A percentile compares a stretch with the other conserved stretches of the same genome.
These are phyloP conservation scores for Trametes cinnabarina DNA, from an alignment of 768 basidiomycete species.

Conservation along the genomic window DNA sequence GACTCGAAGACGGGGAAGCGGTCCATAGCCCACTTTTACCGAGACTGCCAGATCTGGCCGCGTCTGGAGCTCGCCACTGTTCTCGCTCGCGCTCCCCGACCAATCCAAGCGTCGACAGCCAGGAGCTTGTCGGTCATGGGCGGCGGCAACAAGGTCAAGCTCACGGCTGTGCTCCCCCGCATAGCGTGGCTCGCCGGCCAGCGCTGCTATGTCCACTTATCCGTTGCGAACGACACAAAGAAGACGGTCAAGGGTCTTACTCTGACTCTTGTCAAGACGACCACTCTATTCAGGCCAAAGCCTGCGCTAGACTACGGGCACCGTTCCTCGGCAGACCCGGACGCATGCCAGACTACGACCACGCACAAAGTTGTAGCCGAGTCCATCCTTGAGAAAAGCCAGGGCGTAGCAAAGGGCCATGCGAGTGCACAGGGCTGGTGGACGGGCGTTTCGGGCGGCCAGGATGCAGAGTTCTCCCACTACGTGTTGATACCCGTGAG, in stretches of 20 bases:
- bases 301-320: constrained; percentile 33
- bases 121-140: constrained; percentile 63
- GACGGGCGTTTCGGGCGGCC: constrained; percentile 70
- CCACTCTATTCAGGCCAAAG: constrained; percentile 61
- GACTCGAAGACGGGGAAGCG: constrained; percentile 54
- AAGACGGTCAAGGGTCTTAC: constrained; percentile 64
- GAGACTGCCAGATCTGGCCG: constrained; percentile 78
- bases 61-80: constrained; percentile 59
- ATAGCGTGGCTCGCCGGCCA: constrained; percentile 83
- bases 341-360: constrained; percentile 63
- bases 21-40: constrained; percentile 89
- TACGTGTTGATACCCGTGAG: constrained; percentile 74
- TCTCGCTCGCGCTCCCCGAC: constrained; percentile 58
- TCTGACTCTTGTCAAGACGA: constrained; percentile 63
- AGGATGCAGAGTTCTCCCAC: constrained; percentile 62
- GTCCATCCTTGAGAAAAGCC: constrained; percentile 62
- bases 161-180: constrained; percentile 69
- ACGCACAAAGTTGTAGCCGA: constrained; percentile 64
- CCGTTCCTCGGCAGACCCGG: constrained; percentile 40
- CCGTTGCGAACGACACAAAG: constrained; percentile 64
- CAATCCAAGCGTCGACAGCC: constrained; percentile 55
- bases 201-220: constrained; percentile 63
- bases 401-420: constrained; percentile 59
- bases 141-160: constrained; percentile 45
- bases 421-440: constrained; percentile 89